These are phyloP conservation scores for Naumovozyma castellii DNA, from an alignment of 805 yeast species.

Conservation along the genomic window DNA sequence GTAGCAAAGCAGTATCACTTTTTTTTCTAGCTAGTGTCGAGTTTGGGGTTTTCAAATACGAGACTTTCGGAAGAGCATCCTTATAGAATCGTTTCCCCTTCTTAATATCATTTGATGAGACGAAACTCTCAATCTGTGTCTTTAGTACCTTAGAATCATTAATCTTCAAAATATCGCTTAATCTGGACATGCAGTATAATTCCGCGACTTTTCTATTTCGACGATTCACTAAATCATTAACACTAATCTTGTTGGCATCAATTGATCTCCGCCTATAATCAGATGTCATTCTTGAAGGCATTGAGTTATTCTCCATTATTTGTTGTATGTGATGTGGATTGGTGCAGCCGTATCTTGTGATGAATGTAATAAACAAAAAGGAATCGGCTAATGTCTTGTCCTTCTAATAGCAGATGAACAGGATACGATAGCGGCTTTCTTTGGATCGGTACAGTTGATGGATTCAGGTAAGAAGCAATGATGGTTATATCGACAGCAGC, in stretches of 20 bases:
- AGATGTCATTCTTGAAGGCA: neutral
- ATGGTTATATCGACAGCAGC: too few species aligned
- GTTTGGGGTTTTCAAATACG: constrained; percentile 1
- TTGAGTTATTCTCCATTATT: neutral
- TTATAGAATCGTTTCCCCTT: constrained; percentile 35
- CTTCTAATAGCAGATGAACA: too few species aligned
- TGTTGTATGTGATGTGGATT: neutral
- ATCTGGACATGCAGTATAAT: constrained; percentile 47
- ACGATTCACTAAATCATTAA: constrained; percentile 35
- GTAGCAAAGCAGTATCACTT: neutral
- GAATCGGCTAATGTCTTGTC: too few species aligned
- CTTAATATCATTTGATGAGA: constrained; percentile 44
- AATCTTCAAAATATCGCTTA: constrained; percentile 38
- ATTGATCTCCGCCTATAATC: neutral
- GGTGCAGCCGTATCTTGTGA: neutral
- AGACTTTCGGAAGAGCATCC: constrained; percentile 20
- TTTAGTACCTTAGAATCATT: constrained; percentile 31
- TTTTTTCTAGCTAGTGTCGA: neutral
- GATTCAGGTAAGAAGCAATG: too few species aligned
- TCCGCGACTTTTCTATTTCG: constrained; percentile 54
- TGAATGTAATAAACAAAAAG: too few species aligned
- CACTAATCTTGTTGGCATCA: neutral
- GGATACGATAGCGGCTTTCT: too few species aligned
- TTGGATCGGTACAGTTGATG: too few species aligned
- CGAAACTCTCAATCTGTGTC: constrained; percentile 36